A percentile compares a stretch with the other conserved stretches of the same genome.
Evolutionary conservation across 768 basidiomycete species (phyloP).

Genomic region (Boletus insuetus): DNA sequence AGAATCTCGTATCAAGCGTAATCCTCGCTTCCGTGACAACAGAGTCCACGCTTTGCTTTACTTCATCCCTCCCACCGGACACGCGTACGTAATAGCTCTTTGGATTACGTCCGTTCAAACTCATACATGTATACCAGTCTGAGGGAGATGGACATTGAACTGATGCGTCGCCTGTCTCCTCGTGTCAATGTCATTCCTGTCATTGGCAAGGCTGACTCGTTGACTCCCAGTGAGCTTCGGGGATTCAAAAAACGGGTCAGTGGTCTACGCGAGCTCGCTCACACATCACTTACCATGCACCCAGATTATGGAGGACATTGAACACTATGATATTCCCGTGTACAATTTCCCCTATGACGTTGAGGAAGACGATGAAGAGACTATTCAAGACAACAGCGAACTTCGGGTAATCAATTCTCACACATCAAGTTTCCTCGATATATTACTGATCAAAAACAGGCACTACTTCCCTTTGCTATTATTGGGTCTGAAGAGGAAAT

Average conservation of each 20-base stretch:
- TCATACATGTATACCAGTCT: slow-evolving; percentile 45
- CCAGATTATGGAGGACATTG: slow-evolving; percentile 99
- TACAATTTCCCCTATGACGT: slow-evolving; percentile 99
- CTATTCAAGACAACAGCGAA: slow-evolving; percentile 95
- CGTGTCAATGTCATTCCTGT: slow-evolving; percentile 99
- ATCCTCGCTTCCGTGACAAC: slow-evolving; percentile 98
- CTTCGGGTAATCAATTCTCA: slow-evolving; percentile 61
- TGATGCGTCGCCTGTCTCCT: slow-evolving; percentile 97
- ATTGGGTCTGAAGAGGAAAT: slow-evolving; percentile 98
- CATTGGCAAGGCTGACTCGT: slow-evolving; percentile 91
- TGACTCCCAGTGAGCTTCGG: slow-evolving; percentile 89
- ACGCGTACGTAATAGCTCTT: slow-evolving; percentile 61
- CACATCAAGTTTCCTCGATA: background rate
- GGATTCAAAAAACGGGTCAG: slow-evolving; percentile 93
- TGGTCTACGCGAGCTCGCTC: slow-evolving; percentile 5
- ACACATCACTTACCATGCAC: background rate
- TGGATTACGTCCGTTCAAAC: background rate
- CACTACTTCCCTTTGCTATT: slow-evolving; percentile 93
- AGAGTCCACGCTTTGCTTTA: slow-evolving; percentile 94
- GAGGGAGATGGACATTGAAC: slow-evolving; percentile 97
- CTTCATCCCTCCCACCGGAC: slow-evolving; percentile 98
- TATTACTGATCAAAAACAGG: slow-evolving; percentile 40
- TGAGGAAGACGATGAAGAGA: slow-evolving; percentile 99
- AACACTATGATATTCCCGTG: slow-evolving; percentile 95
- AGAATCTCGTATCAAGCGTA: slow-evolving; percentile 99